A percentile compares a stretch with the other conserved stretches of the same genome.
Conservation (phyloP, 768 basidiomycete species). For the Amanita subjunquillea region DNA sequence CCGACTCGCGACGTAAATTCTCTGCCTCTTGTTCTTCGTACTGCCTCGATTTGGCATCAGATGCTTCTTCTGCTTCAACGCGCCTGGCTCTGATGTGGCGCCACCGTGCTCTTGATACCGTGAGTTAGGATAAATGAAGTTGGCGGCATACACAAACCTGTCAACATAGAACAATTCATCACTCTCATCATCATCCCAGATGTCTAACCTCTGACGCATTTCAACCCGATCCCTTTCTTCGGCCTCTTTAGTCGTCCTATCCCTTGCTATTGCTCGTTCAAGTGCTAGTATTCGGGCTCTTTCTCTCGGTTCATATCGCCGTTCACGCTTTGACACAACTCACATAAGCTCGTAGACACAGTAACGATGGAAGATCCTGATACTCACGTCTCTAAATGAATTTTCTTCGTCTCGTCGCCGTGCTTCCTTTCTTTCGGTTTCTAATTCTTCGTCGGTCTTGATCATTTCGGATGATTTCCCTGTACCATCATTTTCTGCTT, state of each 20-base stretch:
- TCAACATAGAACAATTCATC: conserved; percentile 91
- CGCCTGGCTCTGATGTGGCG: conserved; percentile 62
- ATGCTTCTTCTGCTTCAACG: conserved; percentile 68
- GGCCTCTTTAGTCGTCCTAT: conserved; percentile 60
- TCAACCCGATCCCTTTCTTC: conserved; percentile 76
- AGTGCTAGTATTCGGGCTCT: conserved; percentile 67
- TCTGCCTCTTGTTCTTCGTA: conserved; percentile 83
- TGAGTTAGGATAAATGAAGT: neutral
- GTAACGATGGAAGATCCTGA: neutral
- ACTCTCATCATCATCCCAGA: conserved; percentile 91
- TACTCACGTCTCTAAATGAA: conserved; percentile 77
- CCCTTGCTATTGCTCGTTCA: conserved; percentile 67
- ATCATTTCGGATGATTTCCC: conserved; percentile 15
- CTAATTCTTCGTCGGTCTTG: conserved; percentile 77
- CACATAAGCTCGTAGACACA: neutral
- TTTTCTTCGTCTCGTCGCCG: conserved; percentile 72
- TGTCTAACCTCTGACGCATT: conserved; percentile 70
- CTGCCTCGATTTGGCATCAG: conserved; percentile 73
- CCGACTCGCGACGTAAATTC: conserved; percentile 81
- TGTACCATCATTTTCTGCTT: conserved; percentile 36
- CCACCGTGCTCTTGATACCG: conserved; percentile 63
- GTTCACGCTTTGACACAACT: conserved; percentile 58
- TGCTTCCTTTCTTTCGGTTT: conserved; percentile 69
- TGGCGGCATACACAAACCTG: conserved; percentile 38
- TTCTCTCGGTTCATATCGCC: conserved; percentile 89